Conservation (phyloP, 2,329 filamentous ascomycete species). For the Ophiostoma himal-ulmi region DNA sequence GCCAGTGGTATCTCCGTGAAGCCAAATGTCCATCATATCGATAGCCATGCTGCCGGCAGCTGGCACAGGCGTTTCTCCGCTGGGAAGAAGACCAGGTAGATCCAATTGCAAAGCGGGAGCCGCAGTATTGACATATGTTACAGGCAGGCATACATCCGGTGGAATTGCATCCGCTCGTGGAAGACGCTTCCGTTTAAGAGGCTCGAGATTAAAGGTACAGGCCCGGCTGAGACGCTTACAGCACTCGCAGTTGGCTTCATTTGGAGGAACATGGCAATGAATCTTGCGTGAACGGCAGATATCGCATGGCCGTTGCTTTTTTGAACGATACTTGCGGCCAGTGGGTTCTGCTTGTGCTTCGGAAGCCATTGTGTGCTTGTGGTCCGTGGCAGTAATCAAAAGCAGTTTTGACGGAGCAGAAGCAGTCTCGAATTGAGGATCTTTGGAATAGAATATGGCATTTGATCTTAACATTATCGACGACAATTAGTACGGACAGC, state of each 20-base stretch:
- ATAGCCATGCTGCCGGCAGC: neutral
- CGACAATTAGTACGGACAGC: neutral
- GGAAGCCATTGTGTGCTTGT: neutral
- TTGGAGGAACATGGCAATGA: neutral
- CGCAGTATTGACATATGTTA: neutral
- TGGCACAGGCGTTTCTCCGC: neutral
- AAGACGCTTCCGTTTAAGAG: neutral
- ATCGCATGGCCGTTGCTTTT: conserved; percentile 4
- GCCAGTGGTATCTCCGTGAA: neutral
- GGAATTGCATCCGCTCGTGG: neutral
- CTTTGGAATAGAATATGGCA: neutral
- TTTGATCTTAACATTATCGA: neutral
- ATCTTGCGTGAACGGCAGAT: neutral
- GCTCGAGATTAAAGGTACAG: neutral
- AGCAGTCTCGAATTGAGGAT: too few relatives aligned
- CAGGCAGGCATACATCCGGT: neutral
- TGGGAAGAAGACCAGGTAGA: neutral
- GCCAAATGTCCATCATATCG: conserved; percentile 1
- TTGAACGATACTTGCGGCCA: neutral
- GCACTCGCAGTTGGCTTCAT: neutral
- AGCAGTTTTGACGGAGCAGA: neutral
- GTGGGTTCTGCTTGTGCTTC: neutral
- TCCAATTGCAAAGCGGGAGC: neutral
- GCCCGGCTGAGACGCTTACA: neutral
- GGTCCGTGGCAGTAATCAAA: neutral